Evolutionary conservation across 2,329 filamentous ascomycete genomes (phyloP), one percentile per base, ranked within the genome.

Genomic region (Zalaria obscura): DNA sequence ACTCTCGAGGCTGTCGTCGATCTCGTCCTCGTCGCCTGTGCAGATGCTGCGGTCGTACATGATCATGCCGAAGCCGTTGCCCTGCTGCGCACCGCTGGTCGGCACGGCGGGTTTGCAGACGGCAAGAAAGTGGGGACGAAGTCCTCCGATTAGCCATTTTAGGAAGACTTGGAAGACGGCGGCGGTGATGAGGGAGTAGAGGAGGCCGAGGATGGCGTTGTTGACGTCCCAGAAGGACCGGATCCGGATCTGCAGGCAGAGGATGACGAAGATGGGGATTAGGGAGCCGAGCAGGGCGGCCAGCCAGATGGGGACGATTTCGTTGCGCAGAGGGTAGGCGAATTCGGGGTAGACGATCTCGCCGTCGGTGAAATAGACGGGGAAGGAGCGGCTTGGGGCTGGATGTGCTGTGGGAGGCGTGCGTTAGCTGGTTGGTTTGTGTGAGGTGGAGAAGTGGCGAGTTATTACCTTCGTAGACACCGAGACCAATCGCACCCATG

Each of bases 151-250:
- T 35, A 85, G 70, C 71, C 73, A 80, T 61, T 86, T 86, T 56
- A 85, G 52, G 53, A 84, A 79, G 49, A 85, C 80, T 53, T 86
- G 81, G 63, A 86, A 83, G 39, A 85, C 74, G n/a, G 79, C 76
- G 3, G 78, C 78, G 4, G 70, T 67, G 60, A 84, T 81, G 47
- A 84, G 69, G 1, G 74, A 68, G 65, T 85, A 85, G 0, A 84
- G 61, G 0, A 85, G 70, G 9, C 80, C 81, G 38, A 83, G 68
- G 38, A 78, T 58, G 36, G 73, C 80, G 55, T 85, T 85, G 65
- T 84, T 84, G 52, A 76, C 64, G 44, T 66, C 63, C 62, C 61
- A 65, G 55, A 67, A 66, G 44, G 56, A 61, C 41, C 63, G 58
- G 27, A 50, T 46, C 34, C 46, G 42, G 49, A 84, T 70, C 58